Percentiles rank a stretch among this genome's conserved stretches.
phyloP scores from a whole-genome alignment of 1,284 basidiomycete genomes.

The Peniophora sp. region DNA sequence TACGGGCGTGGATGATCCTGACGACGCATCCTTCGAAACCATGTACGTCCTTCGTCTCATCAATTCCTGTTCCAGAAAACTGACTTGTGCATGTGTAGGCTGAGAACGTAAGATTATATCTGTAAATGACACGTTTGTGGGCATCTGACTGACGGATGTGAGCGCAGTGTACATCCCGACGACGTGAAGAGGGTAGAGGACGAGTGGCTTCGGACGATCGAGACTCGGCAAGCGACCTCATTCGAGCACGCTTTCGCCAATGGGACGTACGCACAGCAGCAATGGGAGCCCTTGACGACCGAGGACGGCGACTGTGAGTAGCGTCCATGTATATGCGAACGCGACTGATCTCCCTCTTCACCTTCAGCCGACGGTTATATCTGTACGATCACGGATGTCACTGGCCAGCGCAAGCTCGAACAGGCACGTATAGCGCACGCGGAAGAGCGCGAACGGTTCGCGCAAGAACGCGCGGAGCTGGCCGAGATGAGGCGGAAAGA shows the following conservation, averaged over 20 bases:
- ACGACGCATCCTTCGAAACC: background rate
- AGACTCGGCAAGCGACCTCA: background rate
- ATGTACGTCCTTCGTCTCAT: background rate
- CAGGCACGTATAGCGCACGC: background rate
- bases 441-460: background rate
- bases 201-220: no score
- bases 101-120: no score
- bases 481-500: background rate
- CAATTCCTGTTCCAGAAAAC: no score
- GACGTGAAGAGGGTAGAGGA: no score
- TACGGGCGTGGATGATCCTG: background rate
- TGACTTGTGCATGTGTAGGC: no score
- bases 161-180: no score
- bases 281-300: background rate
- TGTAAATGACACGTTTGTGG: no score
- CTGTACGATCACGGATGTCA: constrained; percentile 1
- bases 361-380: background rate
- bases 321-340: no score
- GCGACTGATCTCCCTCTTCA: no score
- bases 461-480: background rate
- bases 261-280: background rate
- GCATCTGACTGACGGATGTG: no score
- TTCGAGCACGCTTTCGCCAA: background rate
- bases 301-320: background rate
- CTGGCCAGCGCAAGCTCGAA: background rate